phyloP scores from a whole-genome alignment of 129 eudicot genomes.

The Pseudognaphalium luteoalbum region DNA sequence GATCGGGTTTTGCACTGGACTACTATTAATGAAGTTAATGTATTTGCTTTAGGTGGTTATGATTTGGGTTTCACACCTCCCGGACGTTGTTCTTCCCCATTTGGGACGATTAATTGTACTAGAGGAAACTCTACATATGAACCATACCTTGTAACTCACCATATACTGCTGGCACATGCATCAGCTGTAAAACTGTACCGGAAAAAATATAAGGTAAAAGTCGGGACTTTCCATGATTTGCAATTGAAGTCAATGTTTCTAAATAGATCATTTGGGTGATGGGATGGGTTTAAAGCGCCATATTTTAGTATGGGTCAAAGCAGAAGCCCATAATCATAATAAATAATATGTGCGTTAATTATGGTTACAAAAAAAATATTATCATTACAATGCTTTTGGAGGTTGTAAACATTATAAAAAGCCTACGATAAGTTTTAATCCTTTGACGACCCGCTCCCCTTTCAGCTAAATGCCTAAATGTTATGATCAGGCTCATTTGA shows the following conservation, averaged over 20 bases:
- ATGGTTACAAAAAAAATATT: neutral
- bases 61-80: slow-evolving; percentile 48
- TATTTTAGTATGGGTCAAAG: neutral
- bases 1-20: slow-evolving; percentile 75
- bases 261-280: neutral
- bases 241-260: neutral
- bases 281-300: neutral
- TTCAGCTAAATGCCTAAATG: neutral
- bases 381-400: neutral
- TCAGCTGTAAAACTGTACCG: slow-evolving; percentile 46
- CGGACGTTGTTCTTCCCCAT: slow-evolving; percentile 50
- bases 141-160: slow-evolving; percentile 61
- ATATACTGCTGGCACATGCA: slow-evolving; percentile 70
- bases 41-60: slow-evolving; percentile 46
- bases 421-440: neutral
- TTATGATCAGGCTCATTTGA: neutral
- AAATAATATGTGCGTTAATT: neutral
- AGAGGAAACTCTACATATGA: slow-evolving; percentile 54
- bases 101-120: slow-evolving; percentile 33
- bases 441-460: neutral
- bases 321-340: neutral
- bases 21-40: slow-evolving; percentile 65
- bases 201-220: slow-evolving; percentile 62
- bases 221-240: neutral
- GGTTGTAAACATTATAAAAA: neutral